Evolutionary conservation across 805 yeast species (phyloP).

Genomic region (Cyberlindnera xylosilytica): DNA sequence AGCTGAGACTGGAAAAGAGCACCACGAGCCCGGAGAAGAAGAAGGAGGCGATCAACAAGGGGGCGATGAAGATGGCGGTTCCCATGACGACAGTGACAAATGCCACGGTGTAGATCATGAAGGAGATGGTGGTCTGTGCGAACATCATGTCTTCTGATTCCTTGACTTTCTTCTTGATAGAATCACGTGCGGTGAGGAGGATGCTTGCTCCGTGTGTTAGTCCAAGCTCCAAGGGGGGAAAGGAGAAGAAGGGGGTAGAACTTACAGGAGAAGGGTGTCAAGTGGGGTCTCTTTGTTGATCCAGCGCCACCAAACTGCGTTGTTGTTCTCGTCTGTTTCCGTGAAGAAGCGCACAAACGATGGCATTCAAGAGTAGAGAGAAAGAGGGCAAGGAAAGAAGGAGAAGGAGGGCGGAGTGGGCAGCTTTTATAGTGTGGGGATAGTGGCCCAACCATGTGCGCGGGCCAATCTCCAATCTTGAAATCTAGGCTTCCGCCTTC

Average conservation of each 20-base stretch:
- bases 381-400: too few relatives aligned
- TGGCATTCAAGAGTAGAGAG: too few relatives aligned
- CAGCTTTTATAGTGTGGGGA: too few relatives aligned
- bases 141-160: constrained; percentile 9
- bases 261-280: constrained; percentile 18
- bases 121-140: constrained; percentile 17
- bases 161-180: not conserved
- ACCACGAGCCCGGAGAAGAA: constrained; percentile 27
- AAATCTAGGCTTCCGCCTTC: too few relatives aligned
- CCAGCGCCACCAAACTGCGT: constrained; percentile 14
- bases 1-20: constrained; percentile 26
- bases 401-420: too few relatives aligned
- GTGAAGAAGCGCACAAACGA: not conserved
- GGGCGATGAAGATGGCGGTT: constrained; percentile 21
- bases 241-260: not conserved
- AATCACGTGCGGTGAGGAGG: constrained; percentile 2
- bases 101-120: constrained; percentile 17
- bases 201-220: not conserved
- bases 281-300: constrained; percentile 12
- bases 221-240: not conserved
- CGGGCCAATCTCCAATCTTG: too few relatives aligned
- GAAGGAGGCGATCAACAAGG: constrained; percentile 22
- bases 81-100: constrained; percentile 15
- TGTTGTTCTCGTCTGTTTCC: constrained; percentile 13
- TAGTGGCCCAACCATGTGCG: too few relatives aligned